These are phyloP conservation scores for Talaromyces proteolyticus DNA, from an alignment of 495 filamentous ascomycete genomes.

Conservation along the genomic window DNA sequence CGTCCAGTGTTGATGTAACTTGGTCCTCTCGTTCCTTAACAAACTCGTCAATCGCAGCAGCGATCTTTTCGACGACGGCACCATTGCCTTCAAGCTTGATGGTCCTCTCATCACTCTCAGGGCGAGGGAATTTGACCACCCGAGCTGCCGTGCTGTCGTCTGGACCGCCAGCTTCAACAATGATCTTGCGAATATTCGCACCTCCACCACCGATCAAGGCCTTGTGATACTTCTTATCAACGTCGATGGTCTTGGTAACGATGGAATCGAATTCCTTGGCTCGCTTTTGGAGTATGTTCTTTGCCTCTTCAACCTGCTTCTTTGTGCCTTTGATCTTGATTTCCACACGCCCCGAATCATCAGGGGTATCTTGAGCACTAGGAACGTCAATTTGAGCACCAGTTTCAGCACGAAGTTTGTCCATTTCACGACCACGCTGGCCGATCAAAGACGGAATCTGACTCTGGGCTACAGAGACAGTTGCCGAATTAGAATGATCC, in stretches of 20 bases:
- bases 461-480: slow-evolving; percentile 77
- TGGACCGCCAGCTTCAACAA: slow-evolving; percentile 81
- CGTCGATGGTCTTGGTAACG: slow-evolving; percentile 72
- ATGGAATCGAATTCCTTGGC: slow-evolving; percentile 80
- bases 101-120: slow-evolving; percentile 65
- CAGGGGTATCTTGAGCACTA: slow-evolving; percentile 51
- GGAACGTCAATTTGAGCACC: slow-evolving; percentile 90
- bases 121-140: slow-evolving; percentile 85
- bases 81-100: slow-evolving; percentile 83
- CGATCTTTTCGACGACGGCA: slow-evolving; percentile 81
- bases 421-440: slow-evolving; percentile 82
- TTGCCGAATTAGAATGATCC: slow-evolving; percentile 73
- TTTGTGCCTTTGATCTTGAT: slow-evolving; percentile 90
- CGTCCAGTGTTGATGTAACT: slow-evolving; percentile 66
- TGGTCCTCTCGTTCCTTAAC: slow-evolving; percentile 76
- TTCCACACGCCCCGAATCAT: slow-evolving; percentile 61
- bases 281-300: slow-evolving; percentile 81
- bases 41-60: slow-evolving; percentile 70
- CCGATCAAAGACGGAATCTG: slow-evolving; percentile 89
- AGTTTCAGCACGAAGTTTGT: slow-evolving; percentile 74
- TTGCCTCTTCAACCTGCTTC: slow-evolving; percentile 80
- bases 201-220: slow-evolving; percentile 83
- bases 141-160: slow-evolving; percentile 76
- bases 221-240: slow-evolving; percentile 89
- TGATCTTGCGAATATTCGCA: slow-evolving; percentile 78